A percentile compares a stretch with the other conserved stretches of the same genome.
Evolutionary conservation across 257 asterid species (phyloP).

Genomic region (Solanum clarkiae): DNA sequence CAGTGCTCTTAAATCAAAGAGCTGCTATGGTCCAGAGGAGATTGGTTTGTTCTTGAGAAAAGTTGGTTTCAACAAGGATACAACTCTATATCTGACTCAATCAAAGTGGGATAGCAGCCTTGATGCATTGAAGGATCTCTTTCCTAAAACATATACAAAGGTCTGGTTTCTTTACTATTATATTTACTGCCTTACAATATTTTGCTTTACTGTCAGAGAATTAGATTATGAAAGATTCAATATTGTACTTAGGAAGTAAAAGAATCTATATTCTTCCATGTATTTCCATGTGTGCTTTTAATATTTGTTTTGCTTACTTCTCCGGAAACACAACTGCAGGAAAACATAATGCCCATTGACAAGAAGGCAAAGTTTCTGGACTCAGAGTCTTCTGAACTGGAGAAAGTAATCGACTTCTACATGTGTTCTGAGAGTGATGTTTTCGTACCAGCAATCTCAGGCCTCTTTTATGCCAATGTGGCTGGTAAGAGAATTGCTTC

Average conservation of each 20-base stretch:
- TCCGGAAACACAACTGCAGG: background rate
- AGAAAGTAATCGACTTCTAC: background rate
- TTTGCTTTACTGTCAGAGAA: background rate
- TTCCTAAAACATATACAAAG: conserved; percentile 8
- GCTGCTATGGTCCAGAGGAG: conserved; percentile 4
- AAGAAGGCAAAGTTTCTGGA: conserved; percentile 22
- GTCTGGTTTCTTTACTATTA: background rate
- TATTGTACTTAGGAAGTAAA: background rate
- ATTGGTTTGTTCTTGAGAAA: background rate
- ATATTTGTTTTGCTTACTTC: background rate
- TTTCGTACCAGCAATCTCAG: background rate
- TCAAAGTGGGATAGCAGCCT: conserved; percentile 2
- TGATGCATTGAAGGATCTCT: background rate
- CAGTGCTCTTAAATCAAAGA: background rate
- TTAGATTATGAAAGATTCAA: background rate
- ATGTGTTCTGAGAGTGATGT: background rate
- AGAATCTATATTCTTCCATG: background rate
- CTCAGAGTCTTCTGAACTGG: background rate
- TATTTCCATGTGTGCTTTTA: background rate
- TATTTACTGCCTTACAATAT: background rate
- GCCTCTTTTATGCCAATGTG: conserved; percentile 1
- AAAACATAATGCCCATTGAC: conserved; percentile 23
- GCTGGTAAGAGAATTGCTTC: conserved; percentile 3
- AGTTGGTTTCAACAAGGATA: conserved; percentile 1
- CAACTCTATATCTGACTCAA: conserved; percentile 4